Conservation (phyloP, 306 rosid genomes). For the Neltuma alba region DNA sequence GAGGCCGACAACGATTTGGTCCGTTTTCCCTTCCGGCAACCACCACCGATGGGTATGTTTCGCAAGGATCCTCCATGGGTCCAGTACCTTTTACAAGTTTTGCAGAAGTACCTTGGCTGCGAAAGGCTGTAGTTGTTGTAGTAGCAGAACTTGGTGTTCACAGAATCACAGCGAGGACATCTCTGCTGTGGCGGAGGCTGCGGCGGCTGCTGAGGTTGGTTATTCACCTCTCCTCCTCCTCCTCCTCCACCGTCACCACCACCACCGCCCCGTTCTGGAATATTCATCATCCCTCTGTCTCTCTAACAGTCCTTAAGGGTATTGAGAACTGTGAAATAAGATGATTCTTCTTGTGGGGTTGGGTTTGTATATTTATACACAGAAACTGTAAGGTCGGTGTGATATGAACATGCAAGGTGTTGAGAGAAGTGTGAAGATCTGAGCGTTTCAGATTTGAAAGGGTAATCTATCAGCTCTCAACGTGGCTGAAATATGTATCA, state of each 20-base stretch:
- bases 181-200: constrained; percentile 14
- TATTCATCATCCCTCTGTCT: constrained; percentile 30
- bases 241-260: not conserved
- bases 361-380: constrained; percentile 36
- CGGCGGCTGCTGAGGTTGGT: not conserved
- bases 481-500: constrained; percentile 44
- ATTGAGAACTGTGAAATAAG: not conserved
- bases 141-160: constrained; percentile 69
- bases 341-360: not conserved
- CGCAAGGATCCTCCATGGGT: constrained; percentile 72
- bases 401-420: not conserved
- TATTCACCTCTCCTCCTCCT: constrained; percentile 25
- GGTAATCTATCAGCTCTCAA: constrained; percentile 13
- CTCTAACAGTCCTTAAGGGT: not conserved
- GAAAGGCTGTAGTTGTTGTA: constrained; percentile 68
- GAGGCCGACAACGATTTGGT: constrained; percentile 18
- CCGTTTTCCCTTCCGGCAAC: constrained; percentile 54
- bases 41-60: constrained; percentile 70
- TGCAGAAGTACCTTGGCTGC: constrained; percentile 72
- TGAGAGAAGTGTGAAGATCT: constrained; percentile 7
- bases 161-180: constrained; percentile 68
- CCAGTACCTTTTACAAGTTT: constrained; percentile 68
- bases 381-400: constrained; percentile 14
- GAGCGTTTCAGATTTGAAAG: constrained; percentile 31
- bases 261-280: constrained; percentile 14